Evolutionary conservation across 805 yeast species (phyloP).

Genomic region (Saccharomycopsis javanensis): DNA sequence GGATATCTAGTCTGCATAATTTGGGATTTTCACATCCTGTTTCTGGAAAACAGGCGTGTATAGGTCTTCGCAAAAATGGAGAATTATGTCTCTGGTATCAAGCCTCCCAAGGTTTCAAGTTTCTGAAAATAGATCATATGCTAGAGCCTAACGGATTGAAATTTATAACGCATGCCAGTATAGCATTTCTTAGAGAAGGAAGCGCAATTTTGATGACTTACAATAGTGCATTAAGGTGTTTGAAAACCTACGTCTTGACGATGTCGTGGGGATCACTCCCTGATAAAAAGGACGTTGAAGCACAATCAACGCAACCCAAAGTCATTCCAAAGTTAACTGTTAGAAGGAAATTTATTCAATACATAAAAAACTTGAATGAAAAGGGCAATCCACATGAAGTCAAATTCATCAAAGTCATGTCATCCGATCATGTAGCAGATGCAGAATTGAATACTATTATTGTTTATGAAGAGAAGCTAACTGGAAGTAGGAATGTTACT

Average conservation of each 20-base stretch:
- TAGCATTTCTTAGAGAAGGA: conserved; percentile 45
- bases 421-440: conserved; percentile 32
- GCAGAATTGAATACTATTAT: conserved; percentile 34
- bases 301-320: conserved; percentile 15
- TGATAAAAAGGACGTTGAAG: conserved; percentile 39
- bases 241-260: conserved; percentile 34
- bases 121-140: conserved; percentile 29
- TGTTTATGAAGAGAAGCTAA: conserved; percentile 3
- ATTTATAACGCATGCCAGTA: conserved; percentile 31
- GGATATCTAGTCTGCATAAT: conserved; percentile 49
- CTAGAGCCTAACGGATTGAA: background rate
- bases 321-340: conserved; percentile 32
- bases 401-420: conserved; percentile 31
- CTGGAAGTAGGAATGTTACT: background rate
- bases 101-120: conserved; percentile 52
- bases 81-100: conserved; percentile 51
- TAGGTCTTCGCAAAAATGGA: conserved; percentile 58
- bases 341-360: conserved; percentile 26
- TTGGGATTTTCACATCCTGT: conserved; percentile 61
- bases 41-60: conserved; percentile 57
- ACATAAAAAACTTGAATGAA: conserved; percentile 7
- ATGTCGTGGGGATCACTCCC: conserved; percentile 50
- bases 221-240: conserved; percentile 27
- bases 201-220: conserved; percentile 35
- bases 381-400: conserved; percentile 22